Conservation (phyloP, 2,329 filamentous ascomycete species). For the Aspergillus pseudoglaucus region DNA sequence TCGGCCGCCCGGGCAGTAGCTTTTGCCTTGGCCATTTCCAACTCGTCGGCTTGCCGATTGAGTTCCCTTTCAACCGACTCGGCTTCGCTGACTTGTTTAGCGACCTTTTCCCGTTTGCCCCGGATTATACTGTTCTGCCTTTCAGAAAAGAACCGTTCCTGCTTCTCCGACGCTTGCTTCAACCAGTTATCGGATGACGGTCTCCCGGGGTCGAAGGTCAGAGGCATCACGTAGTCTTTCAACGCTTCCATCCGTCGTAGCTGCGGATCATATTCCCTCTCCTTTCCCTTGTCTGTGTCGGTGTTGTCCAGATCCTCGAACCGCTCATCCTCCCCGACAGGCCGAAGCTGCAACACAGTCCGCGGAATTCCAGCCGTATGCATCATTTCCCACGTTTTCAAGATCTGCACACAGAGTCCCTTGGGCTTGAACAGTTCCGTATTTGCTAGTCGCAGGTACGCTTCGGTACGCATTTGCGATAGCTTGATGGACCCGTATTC, state of each 20-base stretch:
- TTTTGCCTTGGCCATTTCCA: constrained; percentile 1
- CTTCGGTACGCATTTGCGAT: constrained; percentile 21
- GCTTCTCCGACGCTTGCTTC: constrained; percentile 2
- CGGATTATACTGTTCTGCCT: constrained; percentile 4
- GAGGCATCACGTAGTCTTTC: constrained; percentile 2
- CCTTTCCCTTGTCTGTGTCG: background rate
- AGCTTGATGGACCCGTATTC: constrained; percentile 8
- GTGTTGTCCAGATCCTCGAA: background rate
- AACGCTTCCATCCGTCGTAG: constrained; percentile 5
- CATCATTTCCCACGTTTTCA: constrained; percentile 18
- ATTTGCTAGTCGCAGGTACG: constrained; percentile 25
- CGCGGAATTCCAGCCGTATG: constrained; percentile 3
- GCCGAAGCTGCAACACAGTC: constrained; percentile 3
- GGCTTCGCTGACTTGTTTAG: constrained; percentile 2
- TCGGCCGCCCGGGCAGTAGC: constrained; percentile 3
- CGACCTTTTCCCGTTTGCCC: constrained; percentile 4
- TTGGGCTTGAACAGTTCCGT: constrained; percentile 25
- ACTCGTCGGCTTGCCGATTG: constrained; percentile 4
- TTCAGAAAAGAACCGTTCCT: constrained; percentile 4
- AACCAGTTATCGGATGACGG: constrained; percentile 4
- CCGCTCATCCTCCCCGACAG: background rate
- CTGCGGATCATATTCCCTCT: constrained; percentile 4
- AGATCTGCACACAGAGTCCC: constrained; percentile 23
- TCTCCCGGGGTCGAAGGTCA: background rate
- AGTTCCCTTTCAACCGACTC: constrained; percentile 3